Evolutionary conservation across 441 rosid species (phyloP).

Genomic region (Sinapis alba): DNA sequence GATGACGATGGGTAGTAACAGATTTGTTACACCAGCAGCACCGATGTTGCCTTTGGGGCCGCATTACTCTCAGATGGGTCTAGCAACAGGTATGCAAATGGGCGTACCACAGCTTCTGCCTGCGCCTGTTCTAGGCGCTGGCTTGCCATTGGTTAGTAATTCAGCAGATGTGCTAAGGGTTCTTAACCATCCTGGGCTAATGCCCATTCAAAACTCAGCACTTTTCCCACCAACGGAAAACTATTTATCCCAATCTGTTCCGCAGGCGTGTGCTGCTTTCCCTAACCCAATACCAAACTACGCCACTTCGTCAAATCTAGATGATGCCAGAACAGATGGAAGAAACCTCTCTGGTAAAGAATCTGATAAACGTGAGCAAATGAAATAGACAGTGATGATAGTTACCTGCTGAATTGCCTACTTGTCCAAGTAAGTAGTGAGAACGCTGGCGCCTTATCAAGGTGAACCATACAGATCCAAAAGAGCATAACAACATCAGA

Average conservation of each 20-base stretch:
- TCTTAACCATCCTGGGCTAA: conserved; percentile 38
- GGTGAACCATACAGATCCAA: conserved; percentile 4
- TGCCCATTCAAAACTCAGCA: conserved; percentile 36
- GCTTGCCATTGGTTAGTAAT: neutral
- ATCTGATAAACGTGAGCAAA: conserved; percentile 21
- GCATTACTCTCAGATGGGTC: conserved; percentile 43
- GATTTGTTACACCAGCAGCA: conserved; percentile 29
- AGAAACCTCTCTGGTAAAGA: conserved; percentile 20
- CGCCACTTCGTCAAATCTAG: conserved; percentile 20
- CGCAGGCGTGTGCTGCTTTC: conserved; percentile 6
- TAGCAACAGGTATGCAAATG: conserved; percentile 43
- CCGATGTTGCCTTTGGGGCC: conserved; percentile 44
- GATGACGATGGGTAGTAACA: conserved; percentile 31
- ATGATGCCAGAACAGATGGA: conserved; percentile 20
- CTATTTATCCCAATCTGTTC: conserved; percentile 23
- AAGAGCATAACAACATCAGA: conserved; percentile 4
- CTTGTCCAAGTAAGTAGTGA: conserved; percentile 1
- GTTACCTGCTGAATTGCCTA: neutral
- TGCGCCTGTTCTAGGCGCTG: conserved; percentile 30
- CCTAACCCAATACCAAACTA: conserved; percentile 25
- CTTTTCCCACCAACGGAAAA: conserved; percentile 29
- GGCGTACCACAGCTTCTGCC: conserved; percentile 38
- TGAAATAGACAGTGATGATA: conserved; percentile 17
- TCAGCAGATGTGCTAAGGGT: conserved; percentile 23
- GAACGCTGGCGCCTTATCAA: conserved; percentile 3